These are phyloP conservation scores for Aspergillus chevalieri DNA, from an alignment of 2,329 filamentous ascomycete genomes.

Conservation along the genomic window DNA sequence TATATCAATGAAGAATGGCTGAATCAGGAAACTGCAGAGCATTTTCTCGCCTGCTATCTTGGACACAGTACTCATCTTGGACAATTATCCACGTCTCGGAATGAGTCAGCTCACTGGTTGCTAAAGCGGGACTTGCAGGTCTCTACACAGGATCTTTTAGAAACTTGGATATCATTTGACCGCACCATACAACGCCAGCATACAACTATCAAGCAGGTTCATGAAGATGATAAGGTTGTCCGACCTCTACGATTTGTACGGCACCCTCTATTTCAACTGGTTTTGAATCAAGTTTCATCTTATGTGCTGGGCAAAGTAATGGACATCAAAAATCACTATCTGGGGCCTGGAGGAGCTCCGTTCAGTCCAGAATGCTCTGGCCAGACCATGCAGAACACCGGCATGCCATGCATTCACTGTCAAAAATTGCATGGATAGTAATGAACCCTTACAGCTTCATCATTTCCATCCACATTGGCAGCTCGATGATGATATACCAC, in stretches of 20 bases:
- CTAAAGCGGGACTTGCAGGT: not conserved
- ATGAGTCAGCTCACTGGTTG: not conserved
- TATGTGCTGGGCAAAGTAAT: not conserved
- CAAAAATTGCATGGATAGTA: not conserved
- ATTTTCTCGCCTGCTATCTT: too few species aligned
- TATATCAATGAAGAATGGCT: too few species aligned
- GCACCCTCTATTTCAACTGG: not conserved
- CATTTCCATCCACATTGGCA: not conserved
- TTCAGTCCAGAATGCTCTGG: not conserved
- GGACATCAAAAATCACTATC: not conserved
- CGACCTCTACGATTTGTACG: not conserved
- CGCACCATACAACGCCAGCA: not conserved
- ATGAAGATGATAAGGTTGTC: not conserved
- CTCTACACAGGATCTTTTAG: not conserved
- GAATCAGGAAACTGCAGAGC: too few species aligned
- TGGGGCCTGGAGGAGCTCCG: not conserved
- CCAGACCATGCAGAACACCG: not conserved
- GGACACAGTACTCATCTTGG: too few species aligned
- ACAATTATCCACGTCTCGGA: not conserved
- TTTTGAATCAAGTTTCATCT: not conserved
- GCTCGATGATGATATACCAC: not conserved
- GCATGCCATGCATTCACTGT: not conserved
- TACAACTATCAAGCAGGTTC: not conserved
- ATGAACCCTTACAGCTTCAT: not conserved
- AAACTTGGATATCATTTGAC: not conserved